Percentiles rank a stretch among this genome's conserved stretches.
These are phyloP conservation scores for Colletotrichum sp. DNA, from an alignment of 2,329 filamentous ascomycete genomes.

Conservation along the genomic window DNA sequence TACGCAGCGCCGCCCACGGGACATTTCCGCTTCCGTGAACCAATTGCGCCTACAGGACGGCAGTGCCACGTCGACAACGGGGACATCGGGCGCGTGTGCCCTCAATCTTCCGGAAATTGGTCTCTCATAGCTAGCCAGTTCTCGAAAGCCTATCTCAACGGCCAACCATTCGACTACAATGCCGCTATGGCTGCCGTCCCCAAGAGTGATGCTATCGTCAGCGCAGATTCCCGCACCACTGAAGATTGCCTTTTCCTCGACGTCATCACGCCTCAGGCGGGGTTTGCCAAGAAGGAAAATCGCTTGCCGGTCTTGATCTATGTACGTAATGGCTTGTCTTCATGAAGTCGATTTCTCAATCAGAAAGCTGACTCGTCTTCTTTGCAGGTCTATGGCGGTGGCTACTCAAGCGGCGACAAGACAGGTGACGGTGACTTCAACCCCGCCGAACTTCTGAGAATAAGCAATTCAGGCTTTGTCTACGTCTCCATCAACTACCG, in stretches of 20 bases:
- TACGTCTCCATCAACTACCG: not conserved
- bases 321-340: not conserved
- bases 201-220: slow-evolving; percentile 21
- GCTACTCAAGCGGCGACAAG: not conserved
- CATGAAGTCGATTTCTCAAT: too few species aligned
- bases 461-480: not conserved
- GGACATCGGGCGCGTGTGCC: not conserved
- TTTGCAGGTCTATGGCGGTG: slow-evolving; percentile 13
- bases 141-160: not conserved
- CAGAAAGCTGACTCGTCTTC: not conserved
- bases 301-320: not conserved
- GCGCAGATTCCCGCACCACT: not conserved
- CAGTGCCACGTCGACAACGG: slow-evolving; percentile 34
- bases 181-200: not conserved
- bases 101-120: not conserved
- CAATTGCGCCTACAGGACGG: slow-evolving; percentile 27
- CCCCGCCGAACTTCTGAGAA: not conserved
- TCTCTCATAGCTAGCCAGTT: not conserved
- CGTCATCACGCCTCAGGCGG: not conserved
- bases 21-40: slow-evolving; percentile 39
- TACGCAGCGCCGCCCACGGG: slow-evolving; percentile 43
- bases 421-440: not conserved
- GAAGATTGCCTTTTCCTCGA: not conserved
- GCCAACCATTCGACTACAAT: not conserved
- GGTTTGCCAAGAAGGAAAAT: not conserved